Conservation (phyloP, 352 stramenopile species). For the Pythium guiyangense region DNA sequence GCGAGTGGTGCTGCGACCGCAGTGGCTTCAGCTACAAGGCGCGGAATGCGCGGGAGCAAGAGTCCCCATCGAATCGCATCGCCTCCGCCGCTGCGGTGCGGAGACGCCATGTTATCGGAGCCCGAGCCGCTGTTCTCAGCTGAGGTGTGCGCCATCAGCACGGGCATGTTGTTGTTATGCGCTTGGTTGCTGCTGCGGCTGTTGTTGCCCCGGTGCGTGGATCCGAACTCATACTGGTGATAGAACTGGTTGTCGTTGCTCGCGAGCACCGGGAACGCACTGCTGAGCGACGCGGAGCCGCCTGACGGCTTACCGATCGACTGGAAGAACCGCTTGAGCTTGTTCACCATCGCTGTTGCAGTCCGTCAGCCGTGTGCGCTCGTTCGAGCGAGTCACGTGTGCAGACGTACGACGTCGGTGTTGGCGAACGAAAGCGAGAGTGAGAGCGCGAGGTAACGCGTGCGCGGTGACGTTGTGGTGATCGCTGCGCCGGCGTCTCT, state of each 20-base stretch:
- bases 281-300: background rate
- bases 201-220: conserved; percentile 1
- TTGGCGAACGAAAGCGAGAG: too few relatives aligned
- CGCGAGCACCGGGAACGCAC: conserved; percentile 9
- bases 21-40: conserved; percentile 38
- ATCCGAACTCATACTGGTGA: conserved; percentile 3
- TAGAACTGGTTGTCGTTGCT: conserved; percentile 17
- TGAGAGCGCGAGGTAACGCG: too few relatives aligned
- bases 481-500: too few relatives aligned
- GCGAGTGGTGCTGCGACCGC: background rate
- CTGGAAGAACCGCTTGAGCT: conserved; percentile 46
- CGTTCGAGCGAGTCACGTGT: too few relatives aligned
- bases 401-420: too few relatives aligned
- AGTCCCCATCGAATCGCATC: conserved; percentile 28
- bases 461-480: too few relatives aligned
- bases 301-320: conserved; percentile 33
- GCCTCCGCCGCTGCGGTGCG: background rate
- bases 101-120: background rate
- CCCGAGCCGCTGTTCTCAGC: background rate
- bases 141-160: background rate
- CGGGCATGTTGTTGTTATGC: background rate
- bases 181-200: conserved; percentile 3
- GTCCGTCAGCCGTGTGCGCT: too few relatives aligned
- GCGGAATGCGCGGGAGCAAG: conserved; percentile 33
- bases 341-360: conserved; percentile 36